Percentiles rank a stretch among this genome's conserved stretches.
Evolutionary conservation across 2,329 filamentous ascomycete genomes (phyloP).

Genomic region (Basipetospora chlamydospora): DNA sequence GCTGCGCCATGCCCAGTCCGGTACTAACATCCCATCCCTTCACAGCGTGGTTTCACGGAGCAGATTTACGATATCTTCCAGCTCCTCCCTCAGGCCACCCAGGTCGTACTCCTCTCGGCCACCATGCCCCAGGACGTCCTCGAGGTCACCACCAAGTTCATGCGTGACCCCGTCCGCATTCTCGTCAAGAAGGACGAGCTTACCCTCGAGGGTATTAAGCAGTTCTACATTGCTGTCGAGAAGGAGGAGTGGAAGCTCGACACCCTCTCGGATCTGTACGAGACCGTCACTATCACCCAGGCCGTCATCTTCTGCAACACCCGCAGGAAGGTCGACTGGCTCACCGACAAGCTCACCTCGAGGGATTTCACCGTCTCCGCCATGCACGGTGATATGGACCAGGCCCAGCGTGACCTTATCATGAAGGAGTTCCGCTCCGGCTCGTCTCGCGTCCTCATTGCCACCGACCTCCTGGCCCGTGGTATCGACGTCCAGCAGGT

Average conservation of each 20-base stretch:
- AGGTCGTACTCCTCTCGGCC: slow-evolving; percentile 94
- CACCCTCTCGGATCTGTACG: slow-evolving; percentile 96
- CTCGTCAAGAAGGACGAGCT: slow-evolving; percentile 99
- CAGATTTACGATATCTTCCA: slow-evolving; percentile 99
- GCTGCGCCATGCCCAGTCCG: too few species aligned
- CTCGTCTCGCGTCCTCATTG: slow-evolving; percentile 95
- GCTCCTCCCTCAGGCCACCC: slow-evolving; percentile 91
- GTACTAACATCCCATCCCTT: slow-evolving; percentile 19
- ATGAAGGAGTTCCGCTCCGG: slow-evolving; percentile 99
- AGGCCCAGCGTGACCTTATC: slow-evolving; percentile 93
- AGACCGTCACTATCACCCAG: slow-evolving; percentile 98
- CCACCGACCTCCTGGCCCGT: slow-evolving; percentile 93
- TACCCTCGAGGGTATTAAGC: slow-evolving; percentile 99
- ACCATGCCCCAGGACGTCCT: slow-evolving; percentile 99
- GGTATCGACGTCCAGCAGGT: slow-evolving; percentile 99
- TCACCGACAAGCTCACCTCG: slow-evolving; percentile 96
- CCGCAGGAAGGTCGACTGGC: slow-evolving; percentile 99
- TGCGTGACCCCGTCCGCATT: slow-evolving; percentile 97
- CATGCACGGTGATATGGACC: slow-evolving; percentile 99
- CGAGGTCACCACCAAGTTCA: slow-evolving; percentile 99
- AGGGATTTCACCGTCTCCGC: slow-evolving; percentile 98
- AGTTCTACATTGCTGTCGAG: slow-evolving; percentile 99
- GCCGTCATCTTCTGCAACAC: slow-evolving; percentile 99
- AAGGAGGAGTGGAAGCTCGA: slow-evolving; percentile 99
- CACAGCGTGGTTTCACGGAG: slow-evolving; percentile 90